Percentiles rank a stretch among this genome's conserved stretches.
phyloP scores from a whole-genome alignment of 2,329 filamentous ascomycete genomes.

The Thelonectria discophora region DNA sequence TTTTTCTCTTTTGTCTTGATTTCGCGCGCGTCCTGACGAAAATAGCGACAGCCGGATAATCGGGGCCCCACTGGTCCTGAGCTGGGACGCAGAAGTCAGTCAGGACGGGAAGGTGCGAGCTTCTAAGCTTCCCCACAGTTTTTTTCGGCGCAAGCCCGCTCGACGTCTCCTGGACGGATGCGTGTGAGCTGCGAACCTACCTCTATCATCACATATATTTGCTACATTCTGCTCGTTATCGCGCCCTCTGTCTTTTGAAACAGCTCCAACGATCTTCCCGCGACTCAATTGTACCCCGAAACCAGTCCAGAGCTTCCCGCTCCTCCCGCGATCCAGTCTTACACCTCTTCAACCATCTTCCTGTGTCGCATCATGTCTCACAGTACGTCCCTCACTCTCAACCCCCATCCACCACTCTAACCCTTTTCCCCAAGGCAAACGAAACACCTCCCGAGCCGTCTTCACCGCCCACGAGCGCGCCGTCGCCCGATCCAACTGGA shows the following conservation, averaged over 20 bases:
- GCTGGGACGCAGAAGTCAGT: not conserved
- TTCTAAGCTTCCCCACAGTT: not conserved
- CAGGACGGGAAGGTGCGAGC: not conserved
- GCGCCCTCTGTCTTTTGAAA: not conserved
- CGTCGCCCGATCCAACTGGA: conserved; percentile 84
- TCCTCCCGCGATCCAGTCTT: not conserved
- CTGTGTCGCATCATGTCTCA: conserved; percentile 49
- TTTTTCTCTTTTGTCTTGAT: too few relatives aligned
- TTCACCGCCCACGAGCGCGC: conserved; percentile 93
- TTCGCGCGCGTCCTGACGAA: not conserved
- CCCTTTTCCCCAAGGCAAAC: conserved; percentile 65
- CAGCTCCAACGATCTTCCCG: not conserved
- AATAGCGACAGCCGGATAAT: not conserved
- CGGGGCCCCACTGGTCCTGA: not conserved
- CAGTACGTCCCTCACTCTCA: conserved; percentile 49
- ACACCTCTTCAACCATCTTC: not conserved
- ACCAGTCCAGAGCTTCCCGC: not conserved
- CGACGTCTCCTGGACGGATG: not conserved
- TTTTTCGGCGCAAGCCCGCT: not conserved
- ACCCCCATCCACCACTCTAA: not conserved
- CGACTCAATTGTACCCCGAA: not conserved
- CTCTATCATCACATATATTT: too few relatives aligned
- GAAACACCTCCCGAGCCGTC: conserved; percentile 90
- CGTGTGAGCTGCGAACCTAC: too few relatives aligned
- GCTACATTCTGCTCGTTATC: too few relatives aligned